Evolutionary conservation across 2,329 filamentous ascomycete genomes (phyloP).

Genomic region (Phialophora macrospora): DNA sequence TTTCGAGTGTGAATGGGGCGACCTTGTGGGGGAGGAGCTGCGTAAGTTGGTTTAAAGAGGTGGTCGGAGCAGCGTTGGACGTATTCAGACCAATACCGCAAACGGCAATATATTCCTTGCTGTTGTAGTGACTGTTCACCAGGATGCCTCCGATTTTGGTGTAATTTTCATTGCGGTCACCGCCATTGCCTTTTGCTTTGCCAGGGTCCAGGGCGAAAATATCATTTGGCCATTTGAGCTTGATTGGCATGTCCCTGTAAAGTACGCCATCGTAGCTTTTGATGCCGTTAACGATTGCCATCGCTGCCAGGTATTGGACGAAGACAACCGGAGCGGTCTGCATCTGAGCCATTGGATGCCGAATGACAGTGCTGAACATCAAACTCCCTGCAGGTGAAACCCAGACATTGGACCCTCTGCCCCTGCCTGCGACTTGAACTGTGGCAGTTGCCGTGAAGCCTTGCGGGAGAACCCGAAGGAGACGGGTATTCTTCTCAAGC

Average conservation of each 20-base stretch:
- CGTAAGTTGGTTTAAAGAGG: constrained; percentile 77
- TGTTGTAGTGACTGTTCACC: constrained; percentile 81
- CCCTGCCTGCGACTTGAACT: constrained; percentile 83
- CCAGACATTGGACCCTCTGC: constrained; percentile 92
- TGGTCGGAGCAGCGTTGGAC: constrained; percentile 82
- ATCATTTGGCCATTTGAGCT: constrained; percentile 97
- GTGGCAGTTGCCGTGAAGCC: constrained; percentile 90
- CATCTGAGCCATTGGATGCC: constrained; percentile 76
- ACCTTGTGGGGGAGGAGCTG: constrained; percentile 40
- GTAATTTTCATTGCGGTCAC: constrained; percentile 53
- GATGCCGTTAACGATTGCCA: constrained; percentile 84
- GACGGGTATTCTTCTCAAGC: constrained; percentile 84
- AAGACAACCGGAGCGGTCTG: constrained; percentile 82
- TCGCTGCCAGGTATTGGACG: constrained; percentile 87
- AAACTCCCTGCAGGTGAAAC: constrained; percentile 84
- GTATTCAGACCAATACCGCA: constrained; percentile 87
- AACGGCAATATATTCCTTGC: constrained; percentile 79
- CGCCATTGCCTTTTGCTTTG: constrained; percentile 33
- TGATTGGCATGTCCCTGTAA: constrained; percentile 77
- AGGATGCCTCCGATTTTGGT: constrained; percentile 94
- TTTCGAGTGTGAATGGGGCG: constrained; percentile 71
- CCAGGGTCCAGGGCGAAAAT: constrained; percentile 73
- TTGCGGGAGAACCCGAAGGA: constrained; percentile 75
- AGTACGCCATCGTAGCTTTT: constrained; percentile 73
- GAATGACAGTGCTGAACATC: constrained; percentile 86